A percentile compares a stretch with the other conserved stretches of the same genome.
Evolutionary conservation across 495 filamentous ascomycete genomes (phyloP).

Genomic region (Halenospora varia): DNA sequence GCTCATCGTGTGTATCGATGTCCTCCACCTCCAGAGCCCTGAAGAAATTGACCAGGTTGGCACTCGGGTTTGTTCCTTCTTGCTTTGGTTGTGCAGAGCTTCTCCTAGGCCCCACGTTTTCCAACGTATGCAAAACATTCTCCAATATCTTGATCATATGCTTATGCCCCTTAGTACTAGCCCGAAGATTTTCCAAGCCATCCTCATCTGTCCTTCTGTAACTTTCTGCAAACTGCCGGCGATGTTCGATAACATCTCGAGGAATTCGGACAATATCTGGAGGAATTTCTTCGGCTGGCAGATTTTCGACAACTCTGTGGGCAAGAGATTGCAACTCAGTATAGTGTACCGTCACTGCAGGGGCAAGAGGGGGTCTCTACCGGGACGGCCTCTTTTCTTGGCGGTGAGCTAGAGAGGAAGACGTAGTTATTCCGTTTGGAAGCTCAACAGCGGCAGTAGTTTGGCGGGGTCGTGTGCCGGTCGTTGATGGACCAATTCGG

Average conservation of each 20-base stretch:
- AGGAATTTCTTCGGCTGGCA: neutral
- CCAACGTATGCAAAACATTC: neutral
- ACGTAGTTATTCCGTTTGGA: conserved; percentile 19
- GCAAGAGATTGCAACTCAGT: neutral
- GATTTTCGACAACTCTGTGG: neutral
- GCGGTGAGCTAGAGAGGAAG: conserved; percentile 25
- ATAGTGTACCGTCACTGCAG: neutral
- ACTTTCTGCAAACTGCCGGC: neutral
- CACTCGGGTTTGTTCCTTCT: neutral
- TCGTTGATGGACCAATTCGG: conserved; percentile 16
- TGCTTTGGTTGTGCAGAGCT: too few species aligned
- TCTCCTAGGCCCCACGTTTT: too few species aligned
- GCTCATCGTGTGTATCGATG: too few species aligned
- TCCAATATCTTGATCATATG: neutral
- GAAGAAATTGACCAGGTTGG: too few species aligned
- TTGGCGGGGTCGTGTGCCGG: neutral
- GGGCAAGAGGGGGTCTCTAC: neutral
- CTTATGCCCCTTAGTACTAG: neutral
- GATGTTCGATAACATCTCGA: neutral
- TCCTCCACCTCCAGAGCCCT: too few species aligned
- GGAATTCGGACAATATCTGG: neutral
- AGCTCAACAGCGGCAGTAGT: neutral
- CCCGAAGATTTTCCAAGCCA: neutral
- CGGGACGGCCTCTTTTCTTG: conserved; percentile 3
- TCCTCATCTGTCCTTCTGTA: neutral